Conservation (phyloP, 2,329 filamentous ascomycete species). For the Moelleriella libera region DNA sequence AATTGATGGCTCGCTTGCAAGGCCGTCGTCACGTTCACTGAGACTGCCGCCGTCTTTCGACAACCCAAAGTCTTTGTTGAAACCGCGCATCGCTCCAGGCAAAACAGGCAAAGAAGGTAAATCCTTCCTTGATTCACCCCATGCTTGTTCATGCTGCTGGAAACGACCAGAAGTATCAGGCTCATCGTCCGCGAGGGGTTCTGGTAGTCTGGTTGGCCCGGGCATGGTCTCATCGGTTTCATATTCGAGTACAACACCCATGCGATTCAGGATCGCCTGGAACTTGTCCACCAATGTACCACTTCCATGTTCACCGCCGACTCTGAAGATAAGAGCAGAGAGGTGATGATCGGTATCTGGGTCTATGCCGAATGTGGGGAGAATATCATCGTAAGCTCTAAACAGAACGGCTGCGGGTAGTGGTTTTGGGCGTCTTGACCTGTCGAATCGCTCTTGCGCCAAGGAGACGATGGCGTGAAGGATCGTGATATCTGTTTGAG, state of each 20-base stretch:
- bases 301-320: conserved; percentile 50
- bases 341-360: conserved; percentile 63
- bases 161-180: too few relatives aligned
- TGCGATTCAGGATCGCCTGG: conserved; percentile 47
- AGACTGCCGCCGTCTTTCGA: too few relatives aligned
- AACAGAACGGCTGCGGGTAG: conserved; percentile 68
- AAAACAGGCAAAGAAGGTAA: too few relatives aligned
- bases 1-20: too few relatives aligned
- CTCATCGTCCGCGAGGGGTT: background rate
- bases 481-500: conserved; percentile 55
- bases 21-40: too few relatives aligned
- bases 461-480: conserved; percentile 63
- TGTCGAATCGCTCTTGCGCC: conserved; percentile 50
- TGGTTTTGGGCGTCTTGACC: conserved; percentile 43
- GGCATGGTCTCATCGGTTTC: conserved; percentile 18
- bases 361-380: conserved; percentile 56
- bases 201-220: background rate
- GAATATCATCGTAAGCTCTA: conserved; percentile 61
- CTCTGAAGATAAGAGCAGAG: conserved; percentile 64
- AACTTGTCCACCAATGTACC: conserved; percentile 55
- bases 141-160: too few relatives aligned
- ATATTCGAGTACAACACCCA: conserved; percentile 60
- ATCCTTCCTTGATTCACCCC: too few relatives aligned
- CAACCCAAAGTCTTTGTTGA: too few relatives aligned
- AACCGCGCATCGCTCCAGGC: too few relatives aligned